Conservation (phyloP, 768 basidiomycete species). For the Naganishia randhawae region DNA sequence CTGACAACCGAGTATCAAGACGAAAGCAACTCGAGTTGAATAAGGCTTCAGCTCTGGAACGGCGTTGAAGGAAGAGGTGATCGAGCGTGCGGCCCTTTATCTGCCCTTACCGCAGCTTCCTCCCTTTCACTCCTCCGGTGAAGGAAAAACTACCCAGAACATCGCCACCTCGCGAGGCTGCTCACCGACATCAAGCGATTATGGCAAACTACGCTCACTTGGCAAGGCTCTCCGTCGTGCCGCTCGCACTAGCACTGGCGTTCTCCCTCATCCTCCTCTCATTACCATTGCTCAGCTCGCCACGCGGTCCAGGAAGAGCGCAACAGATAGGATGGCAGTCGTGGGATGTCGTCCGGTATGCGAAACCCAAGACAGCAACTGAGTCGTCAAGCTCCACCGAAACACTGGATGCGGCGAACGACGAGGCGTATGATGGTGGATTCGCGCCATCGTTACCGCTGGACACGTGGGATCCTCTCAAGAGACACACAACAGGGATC, state of each 20-base stretch:
- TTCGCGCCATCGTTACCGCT: conserved; percentile 69
- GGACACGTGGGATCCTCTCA: conserved; percentile 68
- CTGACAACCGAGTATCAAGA: too few relatives aligned
- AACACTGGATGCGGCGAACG: conserved; percentile 40
- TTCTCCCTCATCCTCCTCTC: conserved; percentile 23
- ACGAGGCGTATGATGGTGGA: conserved; percentile 68
- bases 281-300: conserved; percentile 3
- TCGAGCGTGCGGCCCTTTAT: too few relatives aligned
- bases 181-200: not conserved
- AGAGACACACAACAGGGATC: conserved; percentile 75
- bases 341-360: conserved; percentile 63
- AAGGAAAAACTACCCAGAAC: too few relatives aligned
- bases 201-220: conserved; percentile 4
- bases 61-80: too few relatives aligned
- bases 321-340: conserved; percentile 84
- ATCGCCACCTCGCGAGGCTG: too few relatives aligned
- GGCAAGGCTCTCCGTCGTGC: conserved; percentile 13
- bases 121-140: not conserved
- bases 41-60: too few relatives aligned
- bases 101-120: not conserved
- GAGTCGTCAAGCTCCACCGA: conserved; percentile 39
- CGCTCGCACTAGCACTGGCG: conserved; percentile 12
- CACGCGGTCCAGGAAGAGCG: conserved; percentile 39
- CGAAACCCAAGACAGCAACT: conserved; percentile 37
- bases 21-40: too few relatives aligned